Percentiles rank a stretch among this genome's conserved stretches.
Conservation (phyloP, 2,329 filamentous ascomycete genomes). For the Talaromyces sp. region DNA sequence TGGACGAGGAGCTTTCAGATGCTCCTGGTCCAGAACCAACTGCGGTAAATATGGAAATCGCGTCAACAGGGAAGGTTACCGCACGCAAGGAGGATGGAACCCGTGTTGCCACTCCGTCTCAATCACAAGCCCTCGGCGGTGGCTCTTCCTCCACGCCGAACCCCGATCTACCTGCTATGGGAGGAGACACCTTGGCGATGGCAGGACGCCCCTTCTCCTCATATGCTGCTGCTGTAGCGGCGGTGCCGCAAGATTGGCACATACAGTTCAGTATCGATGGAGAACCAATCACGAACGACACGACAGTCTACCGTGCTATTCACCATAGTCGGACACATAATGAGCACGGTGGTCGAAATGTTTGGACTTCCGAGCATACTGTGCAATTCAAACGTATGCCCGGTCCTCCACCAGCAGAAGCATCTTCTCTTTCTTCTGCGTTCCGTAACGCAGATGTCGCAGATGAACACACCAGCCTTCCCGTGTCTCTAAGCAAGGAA, state of each 20-base stretch:
- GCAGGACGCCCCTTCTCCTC: conserved; percentile 61
- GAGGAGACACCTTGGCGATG: conserved; percentile 49
- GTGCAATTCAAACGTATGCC: conserved; percentile 86
- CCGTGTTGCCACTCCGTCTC: conserved; percentile 74
- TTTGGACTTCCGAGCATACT: conserved; percentile 87
- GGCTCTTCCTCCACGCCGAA: conserved; percentile 35
- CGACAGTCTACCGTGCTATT: conserved; percentile 91
- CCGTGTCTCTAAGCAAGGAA: conserved; percentile 76
- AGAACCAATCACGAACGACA: conserved; percentile 81
- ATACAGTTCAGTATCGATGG: conserved; percentile 84
- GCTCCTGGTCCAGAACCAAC: conserved; percentile 74
- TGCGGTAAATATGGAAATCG: conserved; percentile 88
- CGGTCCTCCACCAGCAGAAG: conserved; percentile 74
- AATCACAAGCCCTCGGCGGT: conserved; percentile 44
- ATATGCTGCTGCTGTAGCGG: conserved; percentile 78
- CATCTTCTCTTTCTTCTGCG: conserved; percentile 57
- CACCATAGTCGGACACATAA: conserved; percentile 63
- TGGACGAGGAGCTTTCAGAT: conserved; percentile 78
- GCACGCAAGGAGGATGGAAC: conserved; percentile 91
- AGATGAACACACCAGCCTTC: conserved; percentile 60
- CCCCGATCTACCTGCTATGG: conserved; percentile 23
- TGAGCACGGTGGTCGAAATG: conserved; percentile 67
- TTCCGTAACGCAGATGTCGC: conserved; percentile 48
- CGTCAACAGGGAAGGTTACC: conserved; percentile 78
- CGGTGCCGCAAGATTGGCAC: conserved; percentile 88